A percentile compares a stretch with the other conserved stretches of the same genome.
Evolutionary conservation across 176 grass and related monocot species (phyloP).

Genomic region (Cenchrus purpureus): DNA sequence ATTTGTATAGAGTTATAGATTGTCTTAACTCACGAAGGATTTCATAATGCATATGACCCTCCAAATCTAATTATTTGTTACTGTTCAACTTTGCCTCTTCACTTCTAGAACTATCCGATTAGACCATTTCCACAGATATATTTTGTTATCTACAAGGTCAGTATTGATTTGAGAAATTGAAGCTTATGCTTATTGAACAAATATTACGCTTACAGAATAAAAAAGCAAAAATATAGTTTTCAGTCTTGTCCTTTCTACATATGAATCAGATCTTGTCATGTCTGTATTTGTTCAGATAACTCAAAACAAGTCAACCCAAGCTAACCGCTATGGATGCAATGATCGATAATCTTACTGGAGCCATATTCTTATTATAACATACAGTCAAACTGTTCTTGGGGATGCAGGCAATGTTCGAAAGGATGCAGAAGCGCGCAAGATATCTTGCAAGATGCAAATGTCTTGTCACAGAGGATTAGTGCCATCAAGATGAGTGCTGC

Average conservation of each 20-base stretch:
- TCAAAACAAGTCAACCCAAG: too few species aligned
- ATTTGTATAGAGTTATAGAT: not conserved
- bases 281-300: too few species aligned
- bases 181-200: too few species aligned
- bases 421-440: conserved; percentile 90
- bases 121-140: conserved; percentile 1
- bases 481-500: not conserved
- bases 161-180: not conserved
- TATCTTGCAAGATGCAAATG: conserved; percentile 37
- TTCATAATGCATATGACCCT: not conserved
- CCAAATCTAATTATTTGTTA: not conserved
- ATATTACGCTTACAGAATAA: too few species aligned
- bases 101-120: not conserved
- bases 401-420: conserved; percentile 97
- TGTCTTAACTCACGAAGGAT: not conserved
- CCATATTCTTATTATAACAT: conserved; percentile 45
- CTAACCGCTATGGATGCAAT: too few species aligned
- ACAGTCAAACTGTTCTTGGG: conserved; percentile 86
- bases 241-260: too few species aligned
- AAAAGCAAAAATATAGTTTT: too few species aligned
- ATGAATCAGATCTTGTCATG: too few species aligned
- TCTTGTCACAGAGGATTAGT: conserved; percentile 18
- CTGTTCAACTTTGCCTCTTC: not conserved
- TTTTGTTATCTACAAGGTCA: not conserved
- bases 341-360: too few species aligned